Evolutionary conservation across 306 rosid genomes (phyloP), one percentile per base, ranked within the genome.

Genomic region (Sicyos edulis): DNA sequence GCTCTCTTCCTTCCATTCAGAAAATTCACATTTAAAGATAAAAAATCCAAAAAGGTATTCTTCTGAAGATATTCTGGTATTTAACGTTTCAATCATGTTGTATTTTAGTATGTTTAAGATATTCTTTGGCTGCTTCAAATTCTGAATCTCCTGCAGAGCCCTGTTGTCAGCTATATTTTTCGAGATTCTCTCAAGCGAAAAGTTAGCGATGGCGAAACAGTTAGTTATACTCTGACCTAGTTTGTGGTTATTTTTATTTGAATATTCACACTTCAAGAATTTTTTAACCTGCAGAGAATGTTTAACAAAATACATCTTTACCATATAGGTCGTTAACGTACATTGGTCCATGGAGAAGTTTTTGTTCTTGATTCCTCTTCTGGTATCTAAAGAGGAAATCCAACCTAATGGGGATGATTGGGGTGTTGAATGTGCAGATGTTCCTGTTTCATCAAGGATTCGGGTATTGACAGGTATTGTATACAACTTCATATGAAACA

Each of bases 111-210:
- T 26, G 44, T 32, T 14, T 29, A 60, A 14, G 45, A 60, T 47
- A 45, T 21, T 67, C 44, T 67, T 67, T 45, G 72, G 37, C 34
- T 67, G 71, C n/a, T 19, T 42, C 24, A 65, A 65, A 17, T 9
- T 42, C 24, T 40, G 32, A 19, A 37, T 37, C 44, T 37, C 44
- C 17, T 79, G 49, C 83, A 93, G 96, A 55, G 82, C 73, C 87
- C 88, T 55, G 87, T 86, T 68, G 88, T 81, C 72, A 81, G 83
- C 81, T 74, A 80, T 80, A 86, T 93, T 77, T 75, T 93, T 53
- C 82, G 91, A 20, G 91, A 88, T 61, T 88, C 96, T 32, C 92
- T 93, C 42, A 90, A 93, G 83, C 78, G 86, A 74, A 93, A 88
- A 86, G 88, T 79, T 79, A 88, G 86, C 64, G 97, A 88, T 81